phyloP scores from a whole-genome alignment of 2,329 filamentous ascomycete species.

The Penicillium brevicompactum region DNA sequence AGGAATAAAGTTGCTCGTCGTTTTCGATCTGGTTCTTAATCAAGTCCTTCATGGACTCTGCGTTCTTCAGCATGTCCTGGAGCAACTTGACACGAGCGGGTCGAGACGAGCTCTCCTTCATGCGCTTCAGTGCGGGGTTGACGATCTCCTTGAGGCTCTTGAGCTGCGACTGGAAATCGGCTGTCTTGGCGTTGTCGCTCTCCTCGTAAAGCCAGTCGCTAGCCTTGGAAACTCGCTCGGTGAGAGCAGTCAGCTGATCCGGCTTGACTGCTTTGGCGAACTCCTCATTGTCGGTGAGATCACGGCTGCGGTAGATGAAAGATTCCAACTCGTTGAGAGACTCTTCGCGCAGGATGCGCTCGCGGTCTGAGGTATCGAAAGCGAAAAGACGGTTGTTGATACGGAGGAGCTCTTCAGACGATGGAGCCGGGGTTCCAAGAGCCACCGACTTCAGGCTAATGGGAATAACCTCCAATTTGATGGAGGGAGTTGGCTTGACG shows the following conservation, averaged over 20 bases:
- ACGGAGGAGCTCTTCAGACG: constrained; percentile 41
- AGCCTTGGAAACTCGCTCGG: constrained; percentile 66
- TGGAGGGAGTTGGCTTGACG: constrained; percentile 42
- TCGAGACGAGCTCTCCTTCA: constrained; percentile 70
- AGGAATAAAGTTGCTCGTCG: constrained; percentile 62
- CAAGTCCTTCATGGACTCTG: constrained; percentile 68
- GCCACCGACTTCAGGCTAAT: constrained; percentile 53
- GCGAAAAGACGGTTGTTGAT: constrained; percentile 75
- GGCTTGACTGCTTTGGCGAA: constrained; percentile 74
- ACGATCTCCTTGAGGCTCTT: constrained; percentile 77
- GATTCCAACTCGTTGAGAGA: constrained; percentile 89
- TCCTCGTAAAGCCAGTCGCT: constrained; percentile 93
- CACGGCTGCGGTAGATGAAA: constrained; percentile 85
- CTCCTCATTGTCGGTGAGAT: constrained; percentile 74
- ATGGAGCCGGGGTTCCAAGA: constrained; percentile 45
- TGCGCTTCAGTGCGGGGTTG: constrained; percentile 73
- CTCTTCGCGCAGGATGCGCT: constrained; percentile 77
- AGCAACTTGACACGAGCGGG: constrained; percentile 70
- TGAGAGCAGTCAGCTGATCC: constrained; percentile 66
- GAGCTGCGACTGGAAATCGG: constrained; percentile 74
- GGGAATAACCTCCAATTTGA: constrained; percentile 55
- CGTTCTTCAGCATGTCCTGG: constrained; percentile 70
- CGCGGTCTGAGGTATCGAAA: constrained; percentile 83
- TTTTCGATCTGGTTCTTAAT: constrained; percentile 75
- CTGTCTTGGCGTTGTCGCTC: constrained; percentile 72